Conservation (phyloP, 345 rosid genomes). For the Theobroma cacao region DNA sequence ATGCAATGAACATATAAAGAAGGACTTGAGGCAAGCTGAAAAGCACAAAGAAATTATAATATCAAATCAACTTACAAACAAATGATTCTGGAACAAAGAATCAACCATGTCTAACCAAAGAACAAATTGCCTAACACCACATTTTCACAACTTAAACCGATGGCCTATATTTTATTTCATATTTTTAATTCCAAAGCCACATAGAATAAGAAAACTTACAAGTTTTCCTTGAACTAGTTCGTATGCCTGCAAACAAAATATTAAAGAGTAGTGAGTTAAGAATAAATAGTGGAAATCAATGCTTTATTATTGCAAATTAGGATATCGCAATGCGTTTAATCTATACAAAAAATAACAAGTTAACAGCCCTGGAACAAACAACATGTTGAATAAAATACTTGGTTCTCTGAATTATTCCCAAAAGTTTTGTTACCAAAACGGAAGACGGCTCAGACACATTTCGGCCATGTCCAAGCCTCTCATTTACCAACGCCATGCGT, state of each 20-base stretch:
- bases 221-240: slow-evolving; percentile 89
- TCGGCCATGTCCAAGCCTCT: slow-evolving; percentile 46
- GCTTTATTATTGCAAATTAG: background rate
- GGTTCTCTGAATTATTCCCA: background rate
- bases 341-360: background rate
- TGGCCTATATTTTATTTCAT: background rate
- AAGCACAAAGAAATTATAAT: background rate
- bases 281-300: background rate
- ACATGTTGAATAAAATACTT: background rate
- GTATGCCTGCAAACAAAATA: slow-evolving; percentile 60
- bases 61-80: background rate
- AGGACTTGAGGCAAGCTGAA: background rate
- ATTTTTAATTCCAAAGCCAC: background rate
- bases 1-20: background rate
- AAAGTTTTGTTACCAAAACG: slow-evolving; percentile 43
- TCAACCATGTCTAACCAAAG: background rate
- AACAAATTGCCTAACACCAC: background rate
- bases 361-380: background rate
- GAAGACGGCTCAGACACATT: slow-evolving; percentile 47
- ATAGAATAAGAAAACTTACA: slow-evolving; percentile 48
- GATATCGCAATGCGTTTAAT: background rate
- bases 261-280: slow-evolving; percentile 6
- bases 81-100: background rate
- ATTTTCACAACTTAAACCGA: background rate
- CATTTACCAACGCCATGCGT: slow-evolving; percentile 69